Base-by-base conservation (phyloP, 495 filamentous ascomycete species). In the Podospora anserina region DNA sequence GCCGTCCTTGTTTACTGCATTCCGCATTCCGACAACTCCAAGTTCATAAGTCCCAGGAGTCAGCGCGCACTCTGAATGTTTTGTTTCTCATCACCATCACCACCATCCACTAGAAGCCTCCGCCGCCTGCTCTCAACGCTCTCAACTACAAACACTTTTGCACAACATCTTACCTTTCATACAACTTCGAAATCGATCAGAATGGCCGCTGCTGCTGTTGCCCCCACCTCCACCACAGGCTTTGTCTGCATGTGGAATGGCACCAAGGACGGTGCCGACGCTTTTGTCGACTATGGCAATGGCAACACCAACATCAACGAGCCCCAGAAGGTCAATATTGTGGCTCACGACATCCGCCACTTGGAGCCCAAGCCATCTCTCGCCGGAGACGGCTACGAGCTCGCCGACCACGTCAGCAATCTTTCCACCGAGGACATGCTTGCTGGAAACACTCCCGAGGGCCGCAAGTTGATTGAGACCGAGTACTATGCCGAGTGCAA, bases 201-300 rank as follows among this genome's bases (percentile, higher is more conserved):
- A n/a, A 63, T 63, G 61, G 16, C 61, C 20, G 61, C 61, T 19
- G 30, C 61, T 18, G 30, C 34, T 63, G 61, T 18, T 26, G 30
- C 61, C 28, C 34, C 32, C 30, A 18, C 5, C 18, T 63, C 61
- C 61, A 63, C 61, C 30, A 63, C 61, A 19, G 61, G 61, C 61
- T 63, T 63, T 15, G 9, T 63, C 28, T 63, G 61, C 32, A 63
- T 63, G 61, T 63, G 61, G 61, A 63, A 63, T n/a, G 61, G 61
- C 61, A 63, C 61, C 61, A 63, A 63, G 2, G 61, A 63, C 34
- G 30, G 34, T 18, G 15, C 15, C 9, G 28, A 28, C n/a, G 61
- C 61, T 23, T 63, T 39, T 32, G 61, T 63, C n/a, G 61, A 63
- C 61, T 63, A 63, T n/a, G 28, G 11, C 6, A 63, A 13, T 5